Base-by-base conservation (phyloP, 306 rosid species). In the Abrus precatorius region DNA sequence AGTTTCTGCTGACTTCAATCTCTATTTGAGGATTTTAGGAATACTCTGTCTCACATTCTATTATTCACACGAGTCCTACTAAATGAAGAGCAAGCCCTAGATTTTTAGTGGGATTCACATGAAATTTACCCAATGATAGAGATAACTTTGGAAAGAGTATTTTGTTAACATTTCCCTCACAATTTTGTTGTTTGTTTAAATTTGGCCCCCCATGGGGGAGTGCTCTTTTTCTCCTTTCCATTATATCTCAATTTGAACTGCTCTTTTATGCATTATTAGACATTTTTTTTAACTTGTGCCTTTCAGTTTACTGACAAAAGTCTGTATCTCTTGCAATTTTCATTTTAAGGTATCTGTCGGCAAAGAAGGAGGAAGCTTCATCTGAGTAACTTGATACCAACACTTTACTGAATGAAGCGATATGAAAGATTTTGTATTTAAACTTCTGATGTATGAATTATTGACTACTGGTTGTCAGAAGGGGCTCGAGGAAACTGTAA, bases 291-390 rank as follows among this genome's bases (percentile, higher is more conserved):
- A 62, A 48, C 32, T 66, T 32, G 4, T 69, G 50, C 3, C 27
- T 86, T 6, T 69, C 27, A 10, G 55, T 69, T 69, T 62, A 4
- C 62, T 43, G 52, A 60, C 65, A 7, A 8, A 66, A 45, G 65
- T 66, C 28, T 71, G 74, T 48, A 48, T 78, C 13, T 60, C 11
- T 70, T 68, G 78, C 44, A 47, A 57, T 76, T 67, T 79, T 45
- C 48, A 72, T 34, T 29, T 48, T 6, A 67, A 86, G 89, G 81
- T 69, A 34, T 69, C 80, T 86, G 56, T 66, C 85, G 0, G 84
- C 56, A 32, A 80, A 80, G 86, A 69, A 82, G 81, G 74, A 82
- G 76, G 77, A 83, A 86, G 78, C 81, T 72, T 82, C 85, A 45
- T 30, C 89, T 14, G 2, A 86, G 85, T 86, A 59, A 71, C 13